Conservation (phyloP, 2,329 filamentous ascomycete species). For the Cryphonectria parasitica region DNA sequence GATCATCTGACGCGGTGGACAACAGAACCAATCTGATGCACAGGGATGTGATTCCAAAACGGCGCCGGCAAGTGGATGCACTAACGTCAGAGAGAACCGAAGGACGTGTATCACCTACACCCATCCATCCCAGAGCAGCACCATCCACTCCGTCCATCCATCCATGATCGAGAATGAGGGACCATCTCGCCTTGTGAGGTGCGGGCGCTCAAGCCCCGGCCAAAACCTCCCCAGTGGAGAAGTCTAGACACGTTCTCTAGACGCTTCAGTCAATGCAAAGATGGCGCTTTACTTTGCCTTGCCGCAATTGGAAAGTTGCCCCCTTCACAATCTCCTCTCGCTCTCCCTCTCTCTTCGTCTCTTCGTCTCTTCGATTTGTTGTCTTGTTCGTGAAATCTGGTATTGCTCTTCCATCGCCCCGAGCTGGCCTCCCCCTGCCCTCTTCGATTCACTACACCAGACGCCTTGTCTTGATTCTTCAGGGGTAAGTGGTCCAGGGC, state of each 20-base stretch:
- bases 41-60: constrained; percentile 37
- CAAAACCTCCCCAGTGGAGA: constrained; percentile 40
- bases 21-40: constrained; percentile 43
- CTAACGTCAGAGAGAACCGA: constrained; percentile 25
- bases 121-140: constrained; percentile 32
- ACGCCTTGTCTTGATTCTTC: constrained; percentile 5
- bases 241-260: constrained; percentile 37
- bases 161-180: constrained; percentile 34
- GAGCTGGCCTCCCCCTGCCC: constrained; percentile 31
- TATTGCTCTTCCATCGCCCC: constrained; percentile 25
- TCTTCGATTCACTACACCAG: constrained; percentile 32
- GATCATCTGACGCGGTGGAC: constrained; percentile 46
- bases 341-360: constrained; percentile 31
- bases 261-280: constrained; percentile 38
- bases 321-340: constrained; percentile 33
- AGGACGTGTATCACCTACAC: constrained; percentile 30
- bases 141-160: constrained; percentile 12
- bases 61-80: constrained; percentile 32
- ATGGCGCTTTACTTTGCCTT: constrained; percentile 36
- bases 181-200: constrained; percentile 31
- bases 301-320: constrained; percentile 40
- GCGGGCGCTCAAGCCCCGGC: constrained; percentile 34
- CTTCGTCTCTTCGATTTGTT: constrained; percentile 29
- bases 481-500: constrained; percentile 30
- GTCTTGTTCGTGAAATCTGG: constrained; percentile 6